Evolutionary conservation across 2,329 filamentous ascomycete species (phyloP), one percentile per base, ranked within the genome.

Genomic region (Aspergillus alliaceus): DNA sequence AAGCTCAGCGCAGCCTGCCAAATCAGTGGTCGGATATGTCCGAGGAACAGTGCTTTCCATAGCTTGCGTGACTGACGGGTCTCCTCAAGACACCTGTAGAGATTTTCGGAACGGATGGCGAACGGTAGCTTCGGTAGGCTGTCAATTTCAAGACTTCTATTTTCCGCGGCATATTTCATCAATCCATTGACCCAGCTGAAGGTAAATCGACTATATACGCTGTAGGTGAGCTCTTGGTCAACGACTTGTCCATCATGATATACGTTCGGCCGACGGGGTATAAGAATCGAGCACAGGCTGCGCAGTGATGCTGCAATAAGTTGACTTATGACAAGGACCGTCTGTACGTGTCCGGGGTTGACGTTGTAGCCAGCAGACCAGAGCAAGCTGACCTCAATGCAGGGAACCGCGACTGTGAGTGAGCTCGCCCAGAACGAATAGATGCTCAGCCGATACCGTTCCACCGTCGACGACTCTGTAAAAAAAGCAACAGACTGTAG

Each of bases 181-280:
- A 91, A 64, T 2, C 75, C 70, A 1, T 69, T 72, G 2, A 83
- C 80, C 89, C 89, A 93, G 49, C 78, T 75, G 75, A 87, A 93
- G 6, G 84, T 89, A 66, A 85, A 85, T 51, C 85, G 83, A 51
- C 75, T 80, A 48, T 88, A 77, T 1, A 86, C 82, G 2, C 86
- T 86, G 3, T 78, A 79, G 0, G 86, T 88, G 64, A 80, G 81
- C 73, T 88, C 81, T 15, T 78, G 76, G 67, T 93, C 89, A 31
- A 93, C 86, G 3, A 79, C 69, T 47, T 80, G 76, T 25, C 79
- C 85, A 37, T 86, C 70, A 65, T 81, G 77, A 66, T 80, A 90
- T 18, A 92, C 85, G 53, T 86, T 79, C 3, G 90, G 90, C 11
- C 90, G 81, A 42, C 90, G 82, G 4, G 87, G 88, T 14, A 91